Percentiles rank a stretch among this genome's conserved stretches.
phyloP scores from a whole-genome alignment of 1,139 yeast genomes.

The Tardiomyces digboiensis region DNA sequence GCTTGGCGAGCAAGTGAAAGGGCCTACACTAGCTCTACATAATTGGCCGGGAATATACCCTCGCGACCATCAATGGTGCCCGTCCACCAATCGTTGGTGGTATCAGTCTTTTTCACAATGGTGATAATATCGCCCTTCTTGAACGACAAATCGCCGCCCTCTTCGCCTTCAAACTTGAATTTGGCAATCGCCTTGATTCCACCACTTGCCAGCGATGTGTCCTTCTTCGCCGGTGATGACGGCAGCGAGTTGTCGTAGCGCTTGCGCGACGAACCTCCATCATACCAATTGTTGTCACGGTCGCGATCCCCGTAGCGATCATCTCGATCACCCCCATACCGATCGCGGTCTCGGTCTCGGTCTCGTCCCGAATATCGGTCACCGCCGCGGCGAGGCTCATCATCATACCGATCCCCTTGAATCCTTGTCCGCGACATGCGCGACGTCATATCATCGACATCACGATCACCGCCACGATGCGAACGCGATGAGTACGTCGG shows the following conservation, averaged over 20 bases:
- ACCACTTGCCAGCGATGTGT: constrained; percentile 20
- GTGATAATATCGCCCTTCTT: constrained; percentile 94
- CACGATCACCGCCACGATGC: constrained; percentile 4
- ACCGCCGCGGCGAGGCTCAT: too few species aligned
- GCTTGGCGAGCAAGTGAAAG: too few species aligned
- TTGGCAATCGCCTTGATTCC: constrained; percentile 84
- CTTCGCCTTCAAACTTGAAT: constrained; percentile 84
- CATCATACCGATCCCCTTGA: neutral
- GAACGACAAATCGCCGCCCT: constrained; percentile 83
- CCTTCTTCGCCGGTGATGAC: constrained; percentile 3
- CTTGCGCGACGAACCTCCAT: neutral
- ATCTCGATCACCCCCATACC: neutral
- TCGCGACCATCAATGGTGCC: constrained; percentile 75
- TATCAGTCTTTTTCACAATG: constrained; percentile 72
- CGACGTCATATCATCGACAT: neutral
- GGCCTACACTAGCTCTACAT: constrained; percentile 70
- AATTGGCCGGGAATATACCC: constrained; percentile 97
- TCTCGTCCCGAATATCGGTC: too few species aligned
- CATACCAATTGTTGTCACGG: constrained; percentile 8
- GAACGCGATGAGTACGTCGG: constrained; percentile 15
- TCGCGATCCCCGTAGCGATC: constrained; percentile 11
- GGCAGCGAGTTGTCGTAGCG: constrained; percentile 1
- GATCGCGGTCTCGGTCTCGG: neutral
- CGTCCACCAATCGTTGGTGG: constrained; percentile 98
- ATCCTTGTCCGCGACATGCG: neutral